phyloP scores from a whole-genome alignment of 192 early-diverging fungal species.

The Coemansia sp. region DNA sequence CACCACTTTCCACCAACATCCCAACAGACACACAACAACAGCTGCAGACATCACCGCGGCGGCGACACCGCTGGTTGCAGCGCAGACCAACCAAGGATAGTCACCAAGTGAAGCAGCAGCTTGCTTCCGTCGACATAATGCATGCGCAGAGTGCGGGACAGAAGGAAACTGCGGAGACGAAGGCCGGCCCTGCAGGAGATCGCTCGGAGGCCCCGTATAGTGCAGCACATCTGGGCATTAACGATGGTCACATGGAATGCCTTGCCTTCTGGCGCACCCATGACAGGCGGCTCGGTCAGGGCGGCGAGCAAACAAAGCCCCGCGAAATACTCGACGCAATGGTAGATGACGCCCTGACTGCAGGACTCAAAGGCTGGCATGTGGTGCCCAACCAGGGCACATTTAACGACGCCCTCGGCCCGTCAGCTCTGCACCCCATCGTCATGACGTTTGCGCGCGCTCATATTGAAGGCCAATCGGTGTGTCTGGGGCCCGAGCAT shows the following conservation, averaged over 20 bases:
- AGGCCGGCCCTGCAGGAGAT: slow-evolving; percentile 19
- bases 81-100: background rate
- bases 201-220: slow-evolving; percentile 14
- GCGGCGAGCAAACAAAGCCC: background rate
- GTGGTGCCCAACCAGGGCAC: slow-evolving; percentile 33
- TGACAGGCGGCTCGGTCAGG: slow-evolving; percentile 36
- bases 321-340: slow-evolving; percentile 41
- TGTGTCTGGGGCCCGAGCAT: slow-evolving; percentile 41
- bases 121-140: slow-evolving; percentile 1
- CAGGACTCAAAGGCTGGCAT: slow-evolving; percentile 30
- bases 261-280: slow-evolving; percentile 27
- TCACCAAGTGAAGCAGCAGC: background rate
- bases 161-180: background rate
- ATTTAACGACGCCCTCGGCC: slow-evolving; percentile 45
- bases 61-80: background rate
- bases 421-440: slow-evolving; percentile 33
- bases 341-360: slow-evolving; percentile 28
- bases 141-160: slow-evolving; percentile 11
- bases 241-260: slow-evolving; percentile 14
- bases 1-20: background rate
- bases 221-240: slow-evolving; percentile 9
- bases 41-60: slow-evolving; percentile 1
- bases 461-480: slow-evolving; percentile 22
- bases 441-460: slow-evolving; percentile 39
- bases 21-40: background rate